These are phyloP conservation scores for Pichia insulana DNA, from an alignment of 805 yeast genomes.

Conservation along the genomic window DNA sequence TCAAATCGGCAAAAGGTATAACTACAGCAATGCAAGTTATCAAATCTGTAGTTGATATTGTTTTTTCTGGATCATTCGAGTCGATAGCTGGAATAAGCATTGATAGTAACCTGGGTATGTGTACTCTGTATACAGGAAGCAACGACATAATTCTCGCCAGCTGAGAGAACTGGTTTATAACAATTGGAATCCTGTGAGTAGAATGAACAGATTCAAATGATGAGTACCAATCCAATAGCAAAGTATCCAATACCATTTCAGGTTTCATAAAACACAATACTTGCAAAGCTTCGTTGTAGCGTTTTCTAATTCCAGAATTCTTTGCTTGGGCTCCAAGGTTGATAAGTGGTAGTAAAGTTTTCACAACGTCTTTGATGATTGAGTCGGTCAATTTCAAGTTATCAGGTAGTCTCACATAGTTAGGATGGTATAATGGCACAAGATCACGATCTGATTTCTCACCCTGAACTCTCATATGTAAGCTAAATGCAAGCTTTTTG, in stretches of 20 bases:
- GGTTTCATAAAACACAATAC: constrained; percentile 61
- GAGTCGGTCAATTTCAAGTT: constrained; percentile 19
- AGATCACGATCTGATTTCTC: constrained; percentile 35
- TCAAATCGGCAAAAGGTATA: constrained; percentile 61
- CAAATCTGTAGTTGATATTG: constrained; percentile 57
- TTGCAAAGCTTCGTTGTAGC: constrained; percentile 51
- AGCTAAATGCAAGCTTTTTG: constrained; percentile 48
- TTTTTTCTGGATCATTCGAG: constrained; percentile 72
- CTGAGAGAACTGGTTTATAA: constrained; percentile 58
- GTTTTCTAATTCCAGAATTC: constrained; percentile 42
- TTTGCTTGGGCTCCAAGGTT: constrained; percentile 76
- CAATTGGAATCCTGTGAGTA: constrained; percentile 70
- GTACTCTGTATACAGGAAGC: constrained; percentile 61
- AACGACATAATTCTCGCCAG: constrained; percentile 59
- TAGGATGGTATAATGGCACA: constrained; percentile 15
- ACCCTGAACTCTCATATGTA: constrained; percentile 46
- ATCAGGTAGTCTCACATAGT: constrained; percentile 20
- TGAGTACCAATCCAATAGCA: constrained; percentile 68
- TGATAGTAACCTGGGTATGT: constrained; percentile 63
- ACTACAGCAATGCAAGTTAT: constrained; percentile 64
- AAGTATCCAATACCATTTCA: constrained; percentile 38
- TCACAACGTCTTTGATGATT: constrained; percentile 16
- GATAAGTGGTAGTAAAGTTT: constrained; percentile 46
- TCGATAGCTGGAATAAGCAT: constrained; percentile 77
- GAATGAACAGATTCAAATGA: constrained; percentile 58